These are phyloP conservation scores for Saccharomycopsis sp. DNA, from an alignment of 805 yeast species.

Conservation along the genomic window DNA sequence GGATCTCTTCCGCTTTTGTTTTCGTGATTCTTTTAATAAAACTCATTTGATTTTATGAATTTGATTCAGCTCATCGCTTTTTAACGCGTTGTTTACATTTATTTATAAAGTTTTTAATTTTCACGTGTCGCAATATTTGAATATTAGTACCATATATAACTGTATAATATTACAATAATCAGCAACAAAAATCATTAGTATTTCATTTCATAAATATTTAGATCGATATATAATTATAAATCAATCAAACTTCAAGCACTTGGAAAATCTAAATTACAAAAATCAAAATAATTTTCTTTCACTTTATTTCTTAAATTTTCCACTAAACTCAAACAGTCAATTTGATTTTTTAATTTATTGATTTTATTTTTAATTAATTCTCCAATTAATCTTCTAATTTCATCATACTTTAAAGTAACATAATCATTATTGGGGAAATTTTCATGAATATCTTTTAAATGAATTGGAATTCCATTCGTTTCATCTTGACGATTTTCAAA, in stretches of 20 bases:
- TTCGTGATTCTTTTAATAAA: too few relatives aligned
- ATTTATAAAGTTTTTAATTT: too few relatives aligned
- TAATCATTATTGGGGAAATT: neutral
- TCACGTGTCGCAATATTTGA: too few relatives aligned
- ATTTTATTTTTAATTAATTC: slow-evolving; percentile 12
- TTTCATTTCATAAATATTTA: slow-evolving; percentile 25
- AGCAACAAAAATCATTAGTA: too few relatives aligned
- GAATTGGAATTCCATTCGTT: slow-evolving; percentile 9
- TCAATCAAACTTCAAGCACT: slow-evolving; percentile 4
- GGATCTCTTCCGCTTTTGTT: slow-evolving; percentile 48
- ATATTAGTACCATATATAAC: too few relatives aligned
- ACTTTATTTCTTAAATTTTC: slow-evolving; percentile 15
- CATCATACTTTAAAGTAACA: slow-evolving; percentile 10
- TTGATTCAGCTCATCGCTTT: too few relatives aligned
- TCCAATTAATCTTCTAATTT: slow-evolving; percentile 11
- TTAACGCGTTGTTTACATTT: too few relatives aligned
- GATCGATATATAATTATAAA: too few relatives aligned
- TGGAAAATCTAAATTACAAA: slow-evolving; percentile 17
- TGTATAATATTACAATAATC: too few relatives aligned
- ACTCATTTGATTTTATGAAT: too few relatives aligned
- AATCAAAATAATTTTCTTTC: slow-evolving; percentile 15
- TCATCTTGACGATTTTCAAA: slow-evolving; percentile 4
- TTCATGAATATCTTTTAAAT: slow-evolving; percentile 11
- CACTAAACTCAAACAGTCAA: slow-evolving; percentile 9
- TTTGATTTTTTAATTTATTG: slow-evolving; percentile 6